Evolutionary conservation across 345 rosid genomes (phyloP), one percentile per base, ranked within the genome.

Genomic region (Gossypium mustelinum): DNA sequence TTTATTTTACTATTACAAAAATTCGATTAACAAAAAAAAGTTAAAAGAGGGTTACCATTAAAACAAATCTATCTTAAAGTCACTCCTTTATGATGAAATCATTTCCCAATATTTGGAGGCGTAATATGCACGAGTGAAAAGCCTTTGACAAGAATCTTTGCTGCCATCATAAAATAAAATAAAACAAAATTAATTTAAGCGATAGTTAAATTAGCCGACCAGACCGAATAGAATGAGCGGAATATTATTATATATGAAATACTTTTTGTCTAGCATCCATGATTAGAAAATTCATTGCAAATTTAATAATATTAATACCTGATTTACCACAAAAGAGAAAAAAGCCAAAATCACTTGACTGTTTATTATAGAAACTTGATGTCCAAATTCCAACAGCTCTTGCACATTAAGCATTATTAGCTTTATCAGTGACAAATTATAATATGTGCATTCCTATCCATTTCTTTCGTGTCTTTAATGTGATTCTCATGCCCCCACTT

Each of bases 51-150:
- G 6, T 34, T 34, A 34, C 39, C 39, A 34, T 34, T 4, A 34
- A 34, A 34, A 4, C 39, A 34, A 34, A 4, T 34, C 39, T 34
- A 34, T 34, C 34, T 29, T 29, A 34, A 34, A 20, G 20, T 20
- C 56, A 67, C 71, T 22, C 39, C 75, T 43, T 59, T 59, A 45
- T 54, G 11, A 6, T 3, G 75, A 22, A 64, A 13, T 64, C 13
- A 20, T 22, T 43, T 55, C 3, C 20, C 29, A 66, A 52, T 18
- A 2, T 60, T 24, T 11, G 50, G 25, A 48, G 59, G 75, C 75
- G 78, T 74, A 45, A 70, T 51, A 29, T 62, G 41, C 56, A 79
- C 75, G 72, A 44, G 55, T 43, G 54, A 47, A 50, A 54, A 24
- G 3, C 7, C 27, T 12, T 74, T 29, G 69, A 58, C 73, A 58